Percentiles rank a stretch among this genome's conserved stretches.
Evolutionary conservation across 768 basidiomycete genomes (phyloP).

Genomic region (Auricularia heimuer): DNA sequence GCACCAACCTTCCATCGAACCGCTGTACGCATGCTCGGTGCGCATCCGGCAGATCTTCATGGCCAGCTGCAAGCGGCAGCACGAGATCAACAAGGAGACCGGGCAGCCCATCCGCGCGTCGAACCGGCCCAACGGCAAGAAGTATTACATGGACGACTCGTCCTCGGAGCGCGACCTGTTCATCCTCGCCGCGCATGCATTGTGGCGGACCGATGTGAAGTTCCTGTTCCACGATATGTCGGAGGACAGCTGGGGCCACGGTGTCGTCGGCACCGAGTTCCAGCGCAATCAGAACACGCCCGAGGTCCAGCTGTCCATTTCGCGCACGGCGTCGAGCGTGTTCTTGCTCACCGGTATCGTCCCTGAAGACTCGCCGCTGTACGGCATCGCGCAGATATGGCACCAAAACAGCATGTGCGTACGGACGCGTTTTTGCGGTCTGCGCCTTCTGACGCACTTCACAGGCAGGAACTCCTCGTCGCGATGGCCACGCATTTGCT

Average conservation of each 20-base stretch:
- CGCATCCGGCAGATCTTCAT: slow-evolving; percentile 1
- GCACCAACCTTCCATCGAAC: slow-evolving; percentile 5
- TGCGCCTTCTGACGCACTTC: too few relatives aligned
- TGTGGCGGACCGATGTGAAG: slow-evolving; percentile 50
- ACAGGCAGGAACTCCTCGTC: background rate
- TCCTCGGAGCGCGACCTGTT: slow-evolving; percentile 45
- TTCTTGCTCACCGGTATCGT: too few relatives aligned
- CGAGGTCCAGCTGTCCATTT: background rate
- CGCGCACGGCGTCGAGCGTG: background rate
- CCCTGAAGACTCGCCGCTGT: background rate
- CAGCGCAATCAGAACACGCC: background rate
- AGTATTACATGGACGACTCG: slow-evolving; percentile 8
- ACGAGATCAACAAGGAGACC: background rate
- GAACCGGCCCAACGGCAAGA: slow-evolving; percentile 5
- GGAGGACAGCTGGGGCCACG: slow-evolving; percentile 19
- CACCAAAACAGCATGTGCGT: background rate
- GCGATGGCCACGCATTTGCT: too few relatives aligned
- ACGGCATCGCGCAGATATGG: background rate
- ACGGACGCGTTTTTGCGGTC: background rate
- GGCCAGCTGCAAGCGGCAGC: background rate
- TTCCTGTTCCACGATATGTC: slow-evolving; percentile 47
- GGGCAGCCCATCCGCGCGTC: background rate
- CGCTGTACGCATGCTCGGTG: background rate
- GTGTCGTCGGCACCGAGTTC: slow-evolving; percentile 2
- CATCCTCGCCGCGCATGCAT: slow-evolving; percentile 53